phyloP scores from a whole-genome alignment of 352 stramenopile species.

The Globisporangium parvum region DNA sequence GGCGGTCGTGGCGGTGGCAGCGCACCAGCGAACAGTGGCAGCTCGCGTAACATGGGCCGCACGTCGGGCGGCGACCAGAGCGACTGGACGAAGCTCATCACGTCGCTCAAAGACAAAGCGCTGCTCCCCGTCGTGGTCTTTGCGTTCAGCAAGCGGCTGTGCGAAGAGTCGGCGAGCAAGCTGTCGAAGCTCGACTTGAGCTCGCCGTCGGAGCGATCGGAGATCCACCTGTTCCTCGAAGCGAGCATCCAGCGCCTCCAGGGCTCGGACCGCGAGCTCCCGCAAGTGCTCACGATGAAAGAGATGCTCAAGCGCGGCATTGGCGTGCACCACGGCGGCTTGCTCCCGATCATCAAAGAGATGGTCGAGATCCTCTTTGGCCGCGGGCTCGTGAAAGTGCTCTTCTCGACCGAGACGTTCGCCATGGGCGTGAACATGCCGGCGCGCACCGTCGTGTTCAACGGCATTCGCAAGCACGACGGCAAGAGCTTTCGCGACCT shows the following conservation, averaged over 20 bases:
- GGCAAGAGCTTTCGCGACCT: constrained; percentile 90
- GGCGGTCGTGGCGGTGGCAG: constrained; percentile 21
- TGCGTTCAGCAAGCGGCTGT: constrained; percentile 83
- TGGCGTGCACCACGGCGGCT: constrained; percentile 94
- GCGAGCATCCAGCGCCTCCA: constrained; percentile 70
- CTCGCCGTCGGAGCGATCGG: constrained; percentile 61
- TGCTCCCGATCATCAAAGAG: constrained; percentile 99
- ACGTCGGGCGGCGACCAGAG: constrained; percentile 60
- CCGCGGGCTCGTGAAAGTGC: constrained; percentile 94
- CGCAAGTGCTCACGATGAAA: constrained; percentile 97
- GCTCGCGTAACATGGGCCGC: constrained; percentile 42
- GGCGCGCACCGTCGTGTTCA: constrained; percentile 96
- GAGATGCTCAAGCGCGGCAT: constrained; percentile 96
- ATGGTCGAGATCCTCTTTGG: constrained; percentile 99
- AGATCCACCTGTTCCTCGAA: constrained; percentile 83
- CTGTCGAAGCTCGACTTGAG: constrained; percentile 71
- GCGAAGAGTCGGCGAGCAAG: constrained; percentile 76
- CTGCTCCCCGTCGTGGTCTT: constrained; percentile 96
- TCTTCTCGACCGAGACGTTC: constrained; percentile 99
- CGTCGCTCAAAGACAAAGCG: constrained; percentile 84
- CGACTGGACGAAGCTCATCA: constrained; percentile 89
- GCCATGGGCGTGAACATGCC: constrained; percentile 99
- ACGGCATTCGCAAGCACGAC: constrained; percentile 97
- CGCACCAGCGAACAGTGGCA: constrained; percentile 21
- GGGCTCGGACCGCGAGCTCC: constrained; percentile 95